Conservation (phyloP, 768 basidiomycete genomes). For the Rhizopogon roseolus region DNA sequence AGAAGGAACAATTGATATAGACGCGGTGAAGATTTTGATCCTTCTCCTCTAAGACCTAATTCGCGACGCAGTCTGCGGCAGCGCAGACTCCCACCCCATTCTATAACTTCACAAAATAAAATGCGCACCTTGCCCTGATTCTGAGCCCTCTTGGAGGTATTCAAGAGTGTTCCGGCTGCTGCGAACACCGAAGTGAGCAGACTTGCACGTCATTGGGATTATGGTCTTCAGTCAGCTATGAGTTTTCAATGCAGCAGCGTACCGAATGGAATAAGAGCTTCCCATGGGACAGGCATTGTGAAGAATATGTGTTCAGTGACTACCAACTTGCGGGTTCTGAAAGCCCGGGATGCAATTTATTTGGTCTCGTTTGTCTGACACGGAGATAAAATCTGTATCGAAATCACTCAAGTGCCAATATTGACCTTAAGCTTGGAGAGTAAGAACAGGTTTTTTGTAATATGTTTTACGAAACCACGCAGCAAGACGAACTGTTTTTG, state of each 20-base stretch:
- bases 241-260: slow-evolving; percentile 2
- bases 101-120: not conserved
- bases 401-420: too few relatives aligned
- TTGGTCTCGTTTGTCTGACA: slow-evolving; percentile 21
- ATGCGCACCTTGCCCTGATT: slow-evolving; percentile 82
- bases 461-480: too few relatives aligned
- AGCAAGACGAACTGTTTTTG: too few relatives aligned
- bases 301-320: not conserved
- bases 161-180: slow-evolving; percentile 83
- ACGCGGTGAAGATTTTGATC: too few relatives aligned
- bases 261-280: slow-evolving; percentile 97
- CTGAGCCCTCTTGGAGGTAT: slow-evolving; percentile 69
- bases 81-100: not conserved
- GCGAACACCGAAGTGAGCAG: slow-evolving; percentile 87
- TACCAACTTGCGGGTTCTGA: not conserved
- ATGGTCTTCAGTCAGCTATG: not conserved
- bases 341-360: slow-evolving; percentile 7
- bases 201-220: slow-evolving; percentile 38
- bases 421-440: too few relatives aligned
- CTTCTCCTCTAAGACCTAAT: too few relatives aligned
- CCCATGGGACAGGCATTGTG: slow-evolving; percentile 93
- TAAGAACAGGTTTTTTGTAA: too few relatives aligned
- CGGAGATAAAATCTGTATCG: too few relatives aligned
- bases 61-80: too few relatives aligned
- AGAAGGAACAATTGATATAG: too few relatives aligned